Evolutionary conservation across 176 grass and related monocot genomes (phyloP), one percentile per base, ranked within the genome.

Genomic region (Eremochloa ophiuroides): DNA sequence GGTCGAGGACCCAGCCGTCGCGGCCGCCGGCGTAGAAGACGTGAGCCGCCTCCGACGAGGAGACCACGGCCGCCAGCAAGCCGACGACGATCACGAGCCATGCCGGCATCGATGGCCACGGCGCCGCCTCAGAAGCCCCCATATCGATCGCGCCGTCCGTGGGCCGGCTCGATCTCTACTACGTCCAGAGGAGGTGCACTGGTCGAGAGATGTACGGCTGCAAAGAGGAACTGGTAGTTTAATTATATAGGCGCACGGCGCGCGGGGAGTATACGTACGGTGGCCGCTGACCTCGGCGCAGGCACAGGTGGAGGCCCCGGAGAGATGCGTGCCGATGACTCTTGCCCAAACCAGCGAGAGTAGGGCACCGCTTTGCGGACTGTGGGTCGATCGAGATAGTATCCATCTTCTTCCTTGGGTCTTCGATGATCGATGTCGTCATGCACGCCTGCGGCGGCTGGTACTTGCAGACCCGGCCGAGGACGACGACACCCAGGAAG

Each of bases 1-100:
- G 95, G 76, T 83, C 81, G 67, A 86, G 10, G 67, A 91, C 84
- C 95, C 95, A 98, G 35, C 95, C 92, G 77, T 91, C 86, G 33
- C 37, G 86, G 6, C 95, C 90, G 6, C 92, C 90, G 51, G 83
- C 88, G 74, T 89, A 88, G 95, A 93, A 92, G 60, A 88, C 86
- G 41, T 89, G 75, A 62, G 84, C 95, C 84, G 84, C 95, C 84
- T 89, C 78, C 40, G 82, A 73, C 40, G 83, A 83, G 11, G 76
- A 84, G 69, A 65, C 71, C 77, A 88, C 23, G 31, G 87, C 59
- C 12, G 30, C 1, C 14, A n/a, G n/a, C n/a, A 80, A 72, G 18
- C 53, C 51, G 72, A 85, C 16, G 22, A 74, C 72, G 37, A 43
- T 22, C 35, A 73, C 47, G 28, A 77, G n/a, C 69, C 38, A 80